Evolutionary conservation across 176 grass and related monocot genomes (phyloP).

Genomic region (Areca catechu): DNA sequence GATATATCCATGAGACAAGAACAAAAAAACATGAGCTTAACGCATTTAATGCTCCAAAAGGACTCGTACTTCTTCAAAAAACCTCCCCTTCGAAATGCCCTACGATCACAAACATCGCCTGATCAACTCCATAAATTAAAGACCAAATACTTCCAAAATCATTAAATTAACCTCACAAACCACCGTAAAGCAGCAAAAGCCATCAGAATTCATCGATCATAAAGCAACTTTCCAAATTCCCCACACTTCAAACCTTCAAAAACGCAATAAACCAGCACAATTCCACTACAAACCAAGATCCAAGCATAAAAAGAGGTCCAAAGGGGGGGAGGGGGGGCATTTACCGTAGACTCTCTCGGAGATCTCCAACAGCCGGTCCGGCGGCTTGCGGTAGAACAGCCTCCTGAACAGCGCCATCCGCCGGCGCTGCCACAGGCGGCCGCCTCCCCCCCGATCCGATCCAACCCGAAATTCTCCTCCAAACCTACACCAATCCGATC

Average conservation of each 20-base stretch:
- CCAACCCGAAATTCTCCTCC: constrained; percentile 10
- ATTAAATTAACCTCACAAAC: too few species aligned
- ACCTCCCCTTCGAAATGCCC: too few species aligned
- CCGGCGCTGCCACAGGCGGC: constrained; percentile 21
- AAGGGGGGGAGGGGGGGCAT: constrained; percentile 21
- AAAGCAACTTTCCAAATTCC: neutral
- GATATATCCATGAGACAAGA: too few species aligned
- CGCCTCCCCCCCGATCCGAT: constrained; percentile 9
- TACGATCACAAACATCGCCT: too few species aligned
- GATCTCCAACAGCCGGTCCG: constrained; percentile 94
- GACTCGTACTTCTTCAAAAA: too few species aligned
- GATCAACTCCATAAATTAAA: too few species aligned
- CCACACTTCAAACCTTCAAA: neutral
- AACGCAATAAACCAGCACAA: neutral
- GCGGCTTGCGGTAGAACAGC: constrained; percentile 92
- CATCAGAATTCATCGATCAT: too few species aligned
- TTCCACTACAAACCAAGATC: constrained; percentile 1
- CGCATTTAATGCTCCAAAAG: too few species aligned
- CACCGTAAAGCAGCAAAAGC: too few species aligned
- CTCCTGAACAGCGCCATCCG: constrained; percentile 93
- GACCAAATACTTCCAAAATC: too few species aligned
- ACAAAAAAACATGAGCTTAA: too few species aligned
- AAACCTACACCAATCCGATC: neutral
- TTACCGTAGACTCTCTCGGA: constrained; percentile 93
- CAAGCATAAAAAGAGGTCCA: neutral